These are phyloP conservation scores for Hymenoscyphus scutula DNA, from an alignment of 2,329 filamentous ascomycete species.

Conservation along the genomic window DNA sequence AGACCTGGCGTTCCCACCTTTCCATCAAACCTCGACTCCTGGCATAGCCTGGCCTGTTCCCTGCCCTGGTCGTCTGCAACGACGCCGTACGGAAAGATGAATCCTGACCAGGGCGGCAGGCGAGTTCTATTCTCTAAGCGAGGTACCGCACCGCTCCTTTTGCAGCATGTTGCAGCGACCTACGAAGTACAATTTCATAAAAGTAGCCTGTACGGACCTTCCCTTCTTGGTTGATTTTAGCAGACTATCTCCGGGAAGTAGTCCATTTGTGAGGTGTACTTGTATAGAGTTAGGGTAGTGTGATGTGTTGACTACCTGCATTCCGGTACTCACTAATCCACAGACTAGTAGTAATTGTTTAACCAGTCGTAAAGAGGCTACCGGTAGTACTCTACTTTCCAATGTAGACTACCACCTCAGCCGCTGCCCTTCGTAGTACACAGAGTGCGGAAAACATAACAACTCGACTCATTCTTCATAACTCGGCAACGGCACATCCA, in stretches of 20 bases:
- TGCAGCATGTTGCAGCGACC: background rate
- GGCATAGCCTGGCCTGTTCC: background rate
- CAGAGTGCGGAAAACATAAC: background rate
- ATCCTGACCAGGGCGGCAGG: background rate
- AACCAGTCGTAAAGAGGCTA: background rate
- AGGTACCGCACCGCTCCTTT: background rate
- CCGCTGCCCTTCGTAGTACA: no score
- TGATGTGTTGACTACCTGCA: background rate
- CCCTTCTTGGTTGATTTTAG: background rate
- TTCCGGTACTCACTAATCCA: background rate
- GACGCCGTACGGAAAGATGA: background rate
- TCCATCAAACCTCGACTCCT: background rate
- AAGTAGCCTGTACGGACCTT: background rate
- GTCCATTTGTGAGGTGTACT: constrained; percentile 3
- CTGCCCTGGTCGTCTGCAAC: background rate
- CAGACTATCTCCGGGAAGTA: background rate
- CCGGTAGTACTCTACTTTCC: no score
- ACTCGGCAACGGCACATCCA: background rate
- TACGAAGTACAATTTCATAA: background rate
- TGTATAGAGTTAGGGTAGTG: background rate
- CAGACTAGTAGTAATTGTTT: background rate
- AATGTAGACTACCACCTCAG: no score
- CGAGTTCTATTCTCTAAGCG: background rate
- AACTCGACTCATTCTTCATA: background rate
- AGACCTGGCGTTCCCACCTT: constrained; percentile 2